Base-by-base conservation (phyloP, 441 rosid genomes). In the Hypseocharis bilobata region DNA sequence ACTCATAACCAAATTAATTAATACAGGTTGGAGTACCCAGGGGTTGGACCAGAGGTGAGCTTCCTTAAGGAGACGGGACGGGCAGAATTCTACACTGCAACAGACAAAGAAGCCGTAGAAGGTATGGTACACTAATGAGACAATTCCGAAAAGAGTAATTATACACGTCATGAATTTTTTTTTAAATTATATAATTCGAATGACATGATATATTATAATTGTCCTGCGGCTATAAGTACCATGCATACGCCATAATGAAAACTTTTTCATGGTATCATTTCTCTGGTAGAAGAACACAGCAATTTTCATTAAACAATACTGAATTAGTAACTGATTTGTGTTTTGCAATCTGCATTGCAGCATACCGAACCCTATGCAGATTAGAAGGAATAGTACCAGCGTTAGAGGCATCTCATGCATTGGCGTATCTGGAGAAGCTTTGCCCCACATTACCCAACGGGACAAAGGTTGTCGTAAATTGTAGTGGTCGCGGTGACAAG, bases 321-420 rank as follows among this genome's bases (percentile, higher is more conserved):
- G 10, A 2, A 22, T 49, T 22, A 8, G 4, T 7, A 19, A 47
- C n/a, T 17, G 14, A 2, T 6, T 57, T 7, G 0, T 0, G 19
- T 7, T 25, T 1, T 27, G 11, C 6, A 3, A n/a, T n/a, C n/a
- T n/a, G n/a, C n/a, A 42, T 38, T 66, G 77, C 75, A 91, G 93
- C 88, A n/a, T 88, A 67, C 70, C 56, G 56, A 64, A 62, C 70
- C 47, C 67, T 91, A 14, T 72, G 85, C 52, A 76, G 76, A 77
- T 55, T 85, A 26, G 93, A 91, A 73, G 97, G 97, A 0, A 88
- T 91, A 81, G 29, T 88, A 40, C 96, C 91, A 54, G 81, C 92
- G 0, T 28, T 88, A 63, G 97, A 88, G 72, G 71, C 88, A 0
- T 79, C 92, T 57, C 97, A 91, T 68, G 93, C 93, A 0, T 74